Evolutionary conservation across 345 rosid species (phyloP).

Genomic region (Microthlaspi erraticum): DNA sequence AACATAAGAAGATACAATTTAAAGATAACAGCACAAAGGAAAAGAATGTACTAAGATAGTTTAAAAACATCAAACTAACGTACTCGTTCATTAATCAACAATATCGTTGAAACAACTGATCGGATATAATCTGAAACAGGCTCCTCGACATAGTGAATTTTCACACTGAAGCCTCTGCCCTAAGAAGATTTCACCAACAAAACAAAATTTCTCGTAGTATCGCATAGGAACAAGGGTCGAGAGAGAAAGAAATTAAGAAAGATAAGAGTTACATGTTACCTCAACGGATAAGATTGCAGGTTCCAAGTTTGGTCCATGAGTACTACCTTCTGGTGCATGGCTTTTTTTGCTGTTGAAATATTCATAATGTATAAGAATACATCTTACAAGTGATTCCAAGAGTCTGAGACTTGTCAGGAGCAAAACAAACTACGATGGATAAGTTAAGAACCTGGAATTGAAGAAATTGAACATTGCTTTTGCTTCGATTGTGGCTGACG

Average conservation of each 20-base stretch:
- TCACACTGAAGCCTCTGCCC: slow-evolving; percentile 96
- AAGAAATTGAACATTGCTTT: slow-evolving; percentile 86
- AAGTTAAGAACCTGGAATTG: slow-evolving; percentile 60
- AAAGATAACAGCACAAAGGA: slow-evolving; percentile 14
- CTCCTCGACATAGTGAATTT: slow-evolving; percentile 80
- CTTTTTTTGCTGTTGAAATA: slow-evolving; percentile 55
- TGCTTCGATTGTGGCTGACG: slow-evolving; percentile 97
- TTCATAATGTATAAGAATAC: not conserved
- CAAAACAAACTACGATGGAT: not conserved
- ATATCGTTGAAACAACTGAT: slow-evolving; percentile 78
- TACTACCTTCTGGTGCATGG: slow-evolving; percentile 54
- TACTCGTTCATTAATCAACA: slow-evolving; percentile 83
- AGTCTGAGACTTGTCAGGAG: not conserved
- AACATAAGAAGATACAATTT: slow-evolving; percentile 22
- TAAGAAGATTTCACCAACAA: slow-evolving; percentile 43
- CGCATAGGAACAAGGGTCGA: slow-evolving; percentile 4
- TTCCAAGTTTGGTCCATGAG: slow-evolving; percentile 57
- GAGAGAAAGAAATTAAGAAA: slow-evolving; percentile 10
- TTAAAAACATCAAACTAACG: slow-evolving; percentile 25
- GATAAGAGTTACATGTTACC: slow-evolving; percentile 50
- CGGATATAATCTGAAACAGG: slow-evolving; percentile 86
- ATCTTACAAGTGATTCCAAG: not conserved
- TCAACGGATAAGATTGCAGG: slow-evolving; percentile 95
- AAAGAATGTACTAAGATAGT: not conserved
- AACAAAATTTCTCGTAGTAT: not conserved